Conservation (phyloP, 441 rosid genomes). For the Kokia cookei region DNA sequence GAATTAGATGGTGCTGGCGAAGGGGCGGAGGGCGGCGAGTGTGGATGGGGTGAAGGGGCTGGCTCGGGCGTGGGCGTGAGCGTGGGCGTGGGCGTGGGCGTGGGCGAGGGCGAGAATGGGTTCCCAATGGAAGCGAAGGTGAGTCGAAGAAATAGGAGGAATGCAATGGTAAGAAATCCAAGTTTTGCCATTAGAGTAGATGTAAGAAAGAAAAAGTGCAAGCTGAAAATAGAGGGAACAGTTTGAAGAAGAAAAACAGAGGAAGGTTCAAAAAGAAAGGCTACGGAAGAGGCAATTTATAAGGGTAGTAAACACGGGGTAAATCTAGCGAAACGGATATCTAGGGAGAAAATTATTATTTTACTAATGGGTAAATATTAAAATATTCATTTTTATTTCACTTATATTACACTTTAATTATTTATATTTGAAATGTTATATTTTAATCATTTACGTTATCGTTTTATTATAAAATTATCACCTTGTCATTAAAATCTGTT, state of each 20-base stretch:
- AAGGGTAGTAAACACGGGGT: background rate
- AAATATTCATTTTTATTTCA: fast-evolving
- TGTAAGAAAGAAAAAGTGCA: background rate
- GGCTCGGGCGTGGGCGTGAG: background rate
- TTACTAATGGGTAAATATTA: too few relatives aligned
- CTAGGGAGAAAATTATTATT: background rate
- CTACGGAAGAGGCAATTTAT: background rate
- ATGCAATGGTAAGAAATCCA: background rate
- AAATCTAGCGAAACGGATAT: background rate
- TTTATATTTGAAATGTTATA: fast-evolving
- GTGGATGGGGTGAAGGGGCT: background rate
- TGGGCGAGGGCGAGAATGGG: too few relatives aligned
- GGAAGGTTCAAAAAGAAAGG: background rate
- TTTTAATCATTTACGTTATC: fast-evolving
- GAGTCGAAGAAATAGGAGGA: background rate
- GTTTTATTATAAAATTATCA: fast-evolving
- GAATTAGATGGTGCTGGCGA: background rate
- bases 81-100: too few relatives aligned
- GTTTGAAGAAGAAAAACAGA: background rate
- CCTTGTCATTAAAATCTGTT: fast-evolving
- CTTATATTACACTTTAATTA: too few relatives aligned
- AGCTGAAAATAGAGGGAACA: background rate
- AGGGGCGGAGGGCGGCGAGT: background rate
- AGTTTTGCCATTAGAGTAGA: background rate
- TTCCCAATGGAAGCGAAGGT: background rate